phyloP scores from a whole-genome alignment of 2,329 filamentous ascomycete genomes.

The Phaeosphaeriaceae sp. region DNA sequence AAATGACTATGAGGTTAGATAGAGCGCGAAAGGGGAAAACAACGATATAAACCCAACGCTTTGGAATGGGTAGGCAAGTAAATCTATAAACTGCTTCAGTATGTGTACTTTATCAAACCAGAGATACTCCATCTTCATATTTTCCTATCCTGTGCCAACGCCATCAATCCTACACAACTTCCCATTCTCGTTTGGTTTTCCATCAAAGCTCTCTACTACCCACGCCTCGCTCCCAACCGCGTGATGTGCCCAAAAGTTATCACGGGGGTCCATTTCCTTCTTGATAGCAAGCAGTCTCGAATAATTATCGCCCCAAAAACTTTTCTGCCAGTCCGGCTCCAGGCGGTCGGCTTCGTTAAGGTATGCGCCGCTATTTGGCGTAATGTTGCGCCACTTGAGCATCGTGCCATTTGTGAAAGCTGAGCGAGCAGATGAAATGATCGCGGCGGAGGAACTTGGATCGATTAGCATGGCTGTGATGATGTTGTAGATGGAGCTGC shows the following conservation, averaged over 20 bases:
- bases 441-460: not conserved
- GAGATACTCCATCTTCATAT: too few species aligned
- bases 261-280: conserved; percentile 15
- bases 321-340: conserved; percentile 20
- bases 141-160: too few species aligned
- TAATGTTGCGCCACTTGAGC: conserved; percentile 32
- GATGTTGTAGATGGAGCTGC: conserved; percentile 29
- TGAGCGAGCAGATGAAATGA: conserved; percentile 17
- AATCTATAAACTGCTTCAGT: too few species aligned
- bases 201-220: conserved; percentile 28
- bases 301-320: conserved; percentile 24
- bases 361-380: conserved; percentile 32
- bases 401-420: conserved; percentile 30
- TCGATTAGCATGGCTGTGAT: conserved; percentile 19
- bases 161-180: conserved; percentile 26
- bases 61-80: too few species aligned
- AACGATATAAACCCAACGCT: too few species aligned
- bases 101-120: too few species aligned
- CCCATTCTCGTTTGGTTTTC: conserved; percentile 31
- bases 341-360: conserved; percentile 24
- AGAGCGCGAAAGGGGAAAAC: too few species aligned
- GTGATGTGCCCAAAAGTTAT: conserved; percentile 27
- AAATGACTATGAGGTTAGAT: too few species aligned
- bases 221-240: conserved; percentile 34
- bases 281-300: conserved; percentile 14